Base-by-base conservation (phyloP, 371 early-diverging fungal genomes). In the Thermomucor indicae-seudaticae region DNA sequence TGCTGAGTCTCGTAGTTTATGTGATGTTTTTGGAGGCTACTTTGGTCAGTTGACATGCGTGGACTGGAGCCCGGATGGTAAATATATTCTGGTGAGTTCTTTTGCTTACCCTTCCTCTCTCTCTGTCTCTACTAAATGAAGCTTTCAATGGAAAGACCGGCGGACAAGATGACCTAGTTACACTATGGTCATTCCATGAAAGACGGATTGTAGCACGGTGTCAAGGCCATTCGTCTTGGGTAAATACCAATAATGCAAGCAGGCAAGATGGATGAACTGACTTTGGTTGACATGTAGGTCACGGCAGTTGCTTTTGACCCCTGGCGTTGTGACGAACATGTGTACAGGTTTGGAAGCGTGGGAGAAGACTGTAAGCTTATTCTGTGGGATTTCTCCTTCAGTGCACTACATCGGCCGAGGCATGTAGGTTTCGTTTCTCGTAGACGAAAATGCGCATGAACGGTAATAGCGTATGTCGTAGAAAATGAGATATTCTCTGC, bases 81-180 rank as follows among this genome's bases (percentile, higher is more conserved):
- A 80, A 58, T 96, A 91, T 61, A 71, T 99, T 16, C 69, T 97
- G 49, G 91, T 92, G 63, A 84, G 55, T 16, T 23, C 14, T 37
- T 5, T 19, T 16, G 14, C 3, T 3, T 11, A 10, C 19, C 16
- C 3, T 37, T 37, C 3, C 5, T 11, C 19, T 5, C 19, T 37
- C 5, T 11, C 14, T n/a, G 7, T 14, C 7, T 32, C 32, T 17
- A 4, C 10, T 38, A 5, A 35, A 12, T 25, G 31, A 12, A 43
- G 25, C 28, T 24, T 14, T 56, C n/a, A n/a, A n/a, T n/a, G n/a
- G n/a, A n/a, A n/a, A 78, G 81, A 80, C 87, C 0, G 91, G 98
- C 8, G 93, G 97, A 0, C 95, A 99, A 62, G 99, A 99, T 67
- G 98, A 99, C 64, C 64, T 94, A 10, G 83, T 98, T 12, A 88